Conservation (phyloP, 140 eudicot genomes). For the Oenanthe javanica region DNA sequence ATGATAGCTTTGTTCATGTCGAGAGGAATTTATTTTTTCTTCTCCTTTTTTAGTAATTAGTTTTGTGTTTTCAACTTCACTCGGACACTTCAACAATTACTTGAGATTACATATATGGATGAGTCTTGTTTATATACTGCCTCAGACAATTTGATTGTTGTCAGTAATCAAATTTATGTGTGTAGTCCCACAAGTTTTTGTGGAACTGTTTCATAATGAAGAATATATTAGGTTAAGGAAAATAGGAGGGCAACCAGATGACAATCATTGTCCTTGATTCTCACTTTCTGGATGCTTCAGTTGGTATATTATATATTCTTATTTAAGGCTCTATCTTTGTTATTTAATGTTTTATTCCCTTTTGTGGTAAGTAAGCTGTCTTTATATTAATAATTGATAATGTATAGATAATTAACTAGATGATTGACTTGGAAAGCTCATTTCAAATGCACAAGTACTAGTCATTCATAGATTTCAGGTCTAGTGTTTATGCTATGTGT, state of each 20-base stretch:
- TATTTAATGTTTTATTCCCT: constrained; percentile 1
- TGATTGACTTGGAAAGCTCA: background rate
- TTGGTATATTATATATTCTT: constrained; percentile 11
- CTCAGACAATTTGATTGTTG: background rate
- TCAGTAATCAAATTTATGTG: background rate
- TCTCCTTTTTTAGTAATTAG: background rate
- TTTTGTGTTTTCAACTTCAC: background rate
- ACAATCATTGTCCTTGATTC: constrained; percentile 14
- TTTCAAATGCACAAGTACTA: background rate
- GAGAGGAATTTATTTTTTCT: background rate
- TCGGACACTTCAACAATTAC: background rate
- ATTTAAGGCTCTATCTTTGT: background rate
- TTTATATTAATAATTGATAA: background rate
- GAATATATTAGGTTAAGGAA: constrained; percentile 26
- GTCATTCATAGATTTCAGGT: background rate
- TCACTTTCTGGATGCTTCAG: constrained; percentile 15
- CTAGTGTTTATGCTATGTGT: background rate
- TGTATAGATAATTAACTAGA: constrained; percentile 10
- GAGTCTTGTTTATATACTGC: constrained; percentile 2
- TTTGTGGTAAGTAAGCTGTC: constrained; percentile 6
- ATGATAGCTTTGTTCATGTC: background rate
- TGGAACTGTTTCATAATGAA: constrained; percentile 15
- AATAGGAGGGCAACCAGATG: constrained; percentile 2
- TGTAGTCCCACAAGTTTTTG: constrained; percentile 9
- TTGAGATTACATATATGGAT: background rate